phyloP scores from a whole-genome alignment of 164 flowering plant species.

The Umbellularia californica region DNA sequence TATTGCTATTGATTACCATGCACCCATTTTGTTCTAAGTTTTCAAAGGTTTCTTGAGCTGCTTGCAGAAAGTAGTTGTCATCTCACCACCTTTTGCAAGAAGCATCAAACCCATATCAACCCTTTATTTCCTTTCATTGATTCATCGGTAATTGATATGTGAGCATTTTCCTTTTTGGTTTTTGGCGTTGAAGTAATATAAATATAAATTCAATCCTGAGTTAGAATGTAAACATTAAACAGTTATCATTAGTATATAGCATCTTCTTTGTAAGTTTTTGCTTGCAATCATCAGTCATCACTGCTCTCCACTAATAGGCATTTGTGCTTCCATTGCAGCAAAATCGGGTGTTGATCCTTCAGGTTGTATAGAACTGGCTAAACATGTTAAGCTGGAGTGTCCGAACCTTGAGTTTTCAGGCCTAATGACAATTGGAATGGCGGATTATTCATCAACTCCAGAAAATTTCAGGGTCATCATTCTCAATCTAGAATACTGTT shows the following conservation, averaged over 20 bases:
- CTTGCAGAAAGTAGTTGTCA: too few species aligned
- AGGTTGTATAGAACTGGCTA: slow-evolving; percentile 61
- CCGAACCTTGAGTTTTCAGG: slow-evolving; percentile 85
- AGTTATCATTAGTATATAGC: not conserved
- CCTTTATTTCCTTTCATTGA: not conserved
- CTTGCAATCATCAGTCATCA: not conserved
- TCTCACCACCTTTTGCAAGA: too few species aligned
- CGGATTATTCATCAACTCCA: slow-evolving; percentile 86
- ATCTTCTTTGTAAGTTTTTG: not conserved
- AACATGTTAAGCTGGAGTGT: slow-evolving; percentile 58
- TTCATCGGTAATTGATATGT: too few species aligned
- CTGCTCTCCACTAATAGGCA: not conserved
- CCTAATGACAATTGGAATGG: slow-evolving; percentile 95
- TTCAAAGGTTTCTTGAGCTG: too few species aligned
- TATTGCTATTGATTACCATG: too few species aligned
- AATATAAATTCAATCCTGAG: not conserved
- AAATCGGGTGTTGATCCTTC: slow-evolving; percentile 86
- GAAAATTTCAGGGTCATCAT: slow-evolving; percentile 75
- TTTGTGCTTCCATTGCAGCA: slow-evolving; percentile 43
- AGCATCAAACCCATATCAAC: too few species aligned
- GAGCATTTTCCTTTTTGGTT: not conserved
- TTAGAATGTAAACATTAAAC: not conserved
- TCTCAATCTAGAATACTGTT: not conserved
- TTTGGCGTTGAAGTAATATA: too few species aligned
- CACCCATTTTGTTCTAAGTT: too few species aligned